Evolutionary conservation across 2,329 filamentous ascomycete species (phyloP), one percentile per base, ranked within the genome.

Genomic region (Ophiostoma triangulosporum): DNA sequence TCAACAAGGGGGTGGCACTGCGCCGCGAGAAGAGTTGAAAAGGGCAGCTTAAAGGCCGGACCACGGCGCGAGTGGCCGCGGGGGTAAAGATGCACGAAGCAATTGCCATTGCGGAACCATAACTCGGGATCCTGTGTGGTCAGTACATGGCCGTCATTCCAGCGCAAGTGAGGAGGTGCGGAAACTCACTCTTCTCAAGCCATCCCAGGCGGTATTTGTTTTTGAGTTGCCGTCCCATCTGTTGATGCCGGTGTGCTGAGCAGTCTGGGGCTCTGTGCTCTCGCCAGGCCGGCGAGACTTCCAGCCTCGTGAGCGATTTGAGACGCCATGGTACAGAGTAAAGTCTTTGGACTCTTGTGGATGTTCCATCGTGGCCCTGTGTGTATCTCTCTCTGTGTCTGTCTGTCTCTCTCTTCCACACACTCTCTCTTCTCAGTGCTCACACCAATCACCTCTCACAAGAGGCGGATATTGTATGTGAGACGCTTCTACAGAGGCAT

Each of bases 121-220:
- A 91, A 70, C 59, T 88, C 85, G 2, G 77, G 71, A 60, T 90
- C 86, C 85, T 89, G 56, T n/a, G 46, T n/a, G 35, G 20, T 32
- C 8, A 12, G 46, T 12, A 49, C n/a, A n/a, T 54, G 9, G 31
- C 3, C 3, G 31, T 12, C 31, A 33, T 33, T 33, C 31, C 6
- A 6, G 29, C 29, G 14, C 4, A 32, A 11, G 29, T 20, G 4
- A 14, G 36, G 33, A 26, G 12, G n/a, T 2, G n/a, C 15, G 11
- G 15, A 20, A 3, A 65, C 72, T 63, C 62, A 77, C 75, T 62
- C 69, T 69, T 60, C 68, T 68, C 38, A 77, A 60, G 32, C 64
- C 67, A 52, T 77, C 70, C 75, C 75, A 78, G 15, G 66, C 60
- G 14, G 63, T 60, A 52, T 64, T 70, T 1, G 68, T 67, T 57